Conservation (phyloP, 805 yeast species). For the Cyberlindnera amylophila region DNA sequence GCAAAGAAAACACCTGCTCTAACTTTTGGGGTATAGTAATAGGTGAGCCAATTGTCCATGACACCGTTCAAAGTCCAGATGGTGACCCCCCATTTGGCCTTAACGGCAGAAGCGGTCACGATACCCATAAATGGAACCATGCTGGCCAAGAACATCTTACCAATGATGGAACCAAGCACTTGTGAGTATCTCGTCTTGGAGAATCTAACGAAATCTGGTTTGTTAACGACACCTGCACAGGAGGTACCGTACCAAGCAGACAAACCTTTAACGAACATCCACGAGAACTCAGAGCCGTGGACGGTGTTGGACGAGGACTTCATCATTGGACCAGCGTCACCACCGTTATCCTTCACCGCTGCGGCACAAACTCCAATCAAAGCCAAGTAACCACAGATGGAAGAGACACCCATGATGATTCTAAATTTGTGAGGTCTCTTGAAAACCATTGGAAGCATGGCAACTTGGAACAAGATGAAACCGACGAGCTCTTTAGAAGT, state of each 20-base stretch:
- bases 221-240: conserved; percentile 35
- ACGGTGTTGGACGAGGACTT: conserved; percentile 4
- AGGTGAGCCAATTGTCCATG: conserved; percentile 34
- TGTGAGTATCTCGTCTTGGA: conserved; percentile 25
- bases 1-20: conserved; percentile 40
- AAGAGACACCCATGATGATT: conserved; percentile 4
- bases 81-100: conserved; percentile 31
- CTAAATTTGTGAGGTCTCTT: conserved; percentile 9
- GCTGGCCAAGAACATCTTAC: conserved; percentile 32
- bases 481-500: conserved; percentile 8
- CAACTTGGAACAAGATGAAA: conserved; percentile 8
- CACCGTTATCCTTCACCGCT: conserved; percentile 10
- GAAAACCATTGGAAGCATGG: conserved; percentile 6
- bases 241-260: conserved; percentile 37
- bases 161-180: conserved; percentile 27
- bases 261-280: conserved; percentile 38
- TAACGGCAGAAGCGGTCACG: conserved; percentile 34
- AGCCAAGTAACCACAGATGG: conserved; percentile 7
- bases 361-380: conserved; percentile 10
- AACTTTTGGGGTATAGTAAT: conserved; percentile 30
- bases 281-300: conserved; percentile 23
- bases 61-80: conserved; percentile 36
- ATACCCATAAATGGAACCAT: conserved; percentile 37
- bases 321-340: conserved; percentile 9
- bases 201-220: conserved; percentile 38